Base-by-base conservation (phyloP, 2,329 filamentous ascomycete genomes). In the Aspergillus intermedius region DNA sequence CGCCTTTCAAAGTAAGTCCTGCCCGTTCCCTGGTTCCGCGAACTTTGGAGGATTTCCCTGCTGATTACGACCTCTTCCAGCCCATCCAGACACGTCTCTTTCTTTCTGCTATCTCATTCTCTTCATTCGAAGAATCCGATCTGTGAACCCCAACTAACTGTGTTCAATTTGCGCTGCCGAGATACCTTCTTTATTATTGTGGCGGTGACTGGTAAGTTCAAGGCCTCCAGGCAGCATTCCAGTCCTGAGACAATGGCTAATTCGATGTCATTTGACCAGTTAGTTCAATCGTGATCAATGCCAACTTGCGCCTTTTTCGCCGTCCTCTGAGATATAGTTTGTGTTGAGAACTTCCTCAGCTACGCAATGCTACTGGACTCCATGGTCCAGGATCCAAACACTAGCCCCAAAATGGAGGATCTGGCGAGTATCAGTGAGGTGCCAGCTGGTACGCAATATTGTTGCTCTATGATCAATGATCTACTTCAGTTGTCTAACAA, bases 361-460 rank as follows among this genome's bases (percentile, higher is more conserved):
- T 9, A 45, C 44, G 30, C 44, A 46, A 69, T 69, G 66, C 57
- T 68, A 51, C 50, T 64, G 51, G 66, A 62, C 58, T 60, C 61
- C 54, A 71, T 72, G 67, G 64, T 66, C 49, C 66, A 71, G 53
- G 60, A 64, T 51, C 51, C 55, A 51, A 56, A 61, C 52, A 59
- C 59, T 53, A 69, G 59, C 57, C 60, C 66, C 48, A 60, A 67
- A 54, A 57, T 64, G 49, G 62, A 66, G 46, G 66, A 71, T 52
- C 63, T 72, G 35, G 60, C 67, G 47, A 70, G 69, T 49, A 72
- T 72, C 53, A 68, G 64, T 52, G 69, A 72, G 58, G 55, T 68
- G 43, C 65, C 68, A 42, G 62, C 66, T 55, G 67, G 69, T 72
- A 66, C 67, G 68, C 62, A 28, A 12, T 32, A 12, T 32, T 42